phyloP scores from a whole-genome alignment of 2,329 filamentous ascomycete species.

The Erysiphe neolycopersici region DNA sequence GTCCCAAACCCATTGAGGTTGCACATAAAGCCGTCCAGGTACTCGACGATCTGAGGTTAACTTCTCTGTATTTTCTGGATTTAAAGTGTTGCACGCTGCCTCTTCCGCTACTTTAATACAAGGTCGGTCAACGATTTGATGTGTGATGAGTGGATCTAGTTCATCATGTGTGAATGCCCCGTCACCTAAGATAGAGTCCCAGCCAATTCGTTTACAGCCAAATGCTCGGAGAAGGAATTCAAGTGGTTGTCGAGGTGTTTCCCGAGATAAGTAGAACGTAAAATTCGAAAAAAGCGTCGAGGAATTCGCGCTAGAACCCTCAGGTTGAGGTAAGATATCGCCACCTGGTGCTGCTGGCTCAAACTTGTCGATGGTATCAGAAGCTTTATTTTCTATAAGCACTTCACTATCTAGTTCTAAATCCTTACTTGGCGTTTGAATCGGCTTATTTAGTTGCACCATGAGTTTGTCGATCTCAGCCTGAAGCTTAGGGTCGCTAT shows the following conservation, averaged over 20 bases:
- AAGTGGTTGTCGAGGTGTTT: slow-evolving; percentile 69
- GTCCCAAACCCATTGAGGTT: slow-evolving; percentile 98
- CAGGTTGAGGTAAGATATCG: slow-evolving; percentile 63
- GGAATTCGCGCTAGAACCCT: slow-evolving; percentile 34
- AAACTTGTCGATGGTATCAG: slow-evolving; percentile 66
- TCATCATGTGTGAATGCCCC: slow-evolving; percentile 84
- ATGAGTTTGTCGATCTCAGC: slow-evolving; percentile 43
- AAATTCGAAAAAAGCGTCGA: slow-evolving; percentile 63
- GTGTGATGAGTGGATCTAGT: slow-evolving; percentile 66
- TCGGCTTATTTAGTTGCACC: slow-evolving; percentile 33
- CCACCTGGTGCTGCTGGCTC: slow-evolving; percentile 61
- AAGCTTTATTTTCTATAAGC: slow-evolving; percentile 5
- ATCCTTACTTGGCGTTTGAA: slow-evolving; percentile 16
- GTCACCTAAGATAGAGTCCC: slow-evolving; percentile 74
- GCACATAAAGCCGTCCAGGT: slow-evolving; percentile 76
- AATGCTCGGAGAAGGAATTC: slow-evolving; percentile 88
- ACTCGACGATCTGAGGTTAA: slow-evolving; percentile 41
- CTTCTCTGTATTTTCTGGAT: slow-evolving; percentile 25
- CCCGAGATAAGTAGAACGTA: slow-evolving; percentile 79
- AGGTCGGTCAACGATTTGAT: slow-evolving; percentile 86
- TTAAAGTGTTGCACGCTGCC: slow-evolving; percentile 29
- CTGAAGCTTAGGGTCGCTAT: slow-evolving; percentile 34
- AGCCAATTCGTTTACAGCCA: slow-evolving; percentile 85
- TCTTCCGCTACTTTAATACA: slow-evolving; percentile 31
- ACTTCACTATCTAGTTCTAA: slow-evolving; percentile 20